These are phyloP conservation scores for Trichomonas tenax DNA, from an alignment of 208 protist genomes.

Conservation along the genomic window DNA sequence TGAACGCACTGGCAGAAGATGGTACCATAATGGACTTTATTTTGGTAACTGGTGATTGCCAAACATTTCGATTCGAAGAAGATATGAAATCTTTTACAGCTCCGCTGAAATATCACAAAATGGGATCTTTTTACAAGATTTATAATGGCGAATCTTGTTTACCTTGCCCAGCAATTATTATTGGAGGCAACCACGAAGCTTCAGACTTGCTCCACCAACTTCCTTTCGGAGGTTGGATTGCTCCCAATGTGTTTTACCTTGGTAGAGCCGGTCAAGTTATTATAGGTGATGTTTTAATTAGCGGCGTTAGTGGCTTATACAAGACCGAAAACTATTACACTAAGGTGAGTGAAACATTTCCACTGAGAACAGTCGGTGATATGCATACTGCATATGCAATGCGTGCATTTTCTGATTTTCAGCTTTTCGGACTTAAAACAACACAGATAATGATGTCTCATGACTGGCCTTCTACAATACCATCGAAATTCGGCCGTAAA, in stretches of 20 bases:
- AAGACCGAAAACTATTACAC: neutral
- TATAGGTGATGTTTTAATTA: neutral
- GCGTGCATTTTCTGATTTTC: slow-evolving; percentile 8
- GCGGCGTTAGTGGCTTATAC: neutral
- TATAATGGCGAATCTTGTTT: neutral
- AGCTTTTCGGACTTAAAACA: neutral
- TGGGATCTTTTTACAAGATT: neutral
- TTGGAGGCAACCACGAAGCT: neutral
- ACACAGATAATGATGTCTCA: neutral
- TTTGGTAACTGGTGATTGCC: neutral
- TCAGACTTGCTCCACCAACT: neutral
- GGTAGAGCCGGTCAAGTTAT: neutral
- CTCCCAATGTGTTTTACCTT: neutral
- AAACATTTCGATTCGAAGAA: neutral
- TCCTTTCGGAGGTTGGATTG: neutral
- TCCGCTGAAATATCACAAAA: neutral
- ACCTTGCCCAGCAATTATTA: neutral
- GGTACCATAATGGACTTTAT: neutral
- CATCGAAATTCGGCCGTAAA: neutral
- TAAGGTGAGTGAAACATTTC: neutral
- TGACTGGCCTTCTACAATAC: neutral
- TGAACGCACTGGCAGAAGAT: neutral
- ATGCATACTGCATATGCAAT: neutral
- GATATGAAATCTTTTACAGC: neutral
- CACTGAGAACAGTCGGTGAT: neutral